Percentiles rank a stretch among this genome's conserved stretches.
phyloP scores from a whole-genome alignment of 108 stramenopile genomes.

The Stephanodiscus triporus region DNA sequence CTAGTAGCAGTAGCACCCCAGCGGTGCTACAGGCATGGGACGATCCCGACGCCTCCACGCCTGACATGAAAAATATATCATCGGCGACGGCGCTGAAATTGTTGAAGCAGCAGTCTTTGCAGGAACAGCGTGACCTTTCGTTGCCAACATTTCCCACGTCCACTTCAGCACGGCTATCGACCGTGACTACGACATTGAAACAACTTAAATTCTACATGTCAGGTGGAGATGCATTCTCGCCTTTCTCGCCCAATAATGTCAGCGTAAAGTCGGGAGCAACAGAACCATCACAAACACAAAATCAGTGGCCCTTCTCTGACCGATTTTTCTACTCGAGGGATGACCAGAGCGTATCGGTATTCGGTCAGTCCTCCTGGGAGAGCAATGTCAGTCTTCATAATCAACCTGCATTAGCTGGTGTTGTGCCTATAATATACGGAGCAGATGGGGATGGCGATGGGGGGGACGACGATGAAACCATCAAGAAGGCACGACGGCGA shows the following conservation, averaged over 20 bases:
- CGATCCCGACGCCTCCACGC: too few species aligned
- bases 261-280: not conserved
- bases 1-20: too few species aligned
- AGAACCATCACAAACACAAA: not conserved
- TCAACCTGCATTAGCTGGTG: not conserved
- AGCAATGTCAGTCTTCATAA: not conserved
- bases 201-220: conserved; percentile 3
- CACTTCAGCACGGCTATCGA: not conserved
- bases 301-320: conserved; percentile 24
- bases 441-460: not conserved
- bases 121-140: not conserved
- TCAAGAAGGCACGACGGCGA: conserved; percentile 28
- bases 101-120: not conserved
- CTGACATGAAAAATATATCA: too few species aligned
- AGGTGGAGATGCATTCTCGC: not conserved
- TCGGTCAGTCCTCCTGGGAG: not conserved
- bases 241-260: not conserved
- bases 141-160: not conserved
- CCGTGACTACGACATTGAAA: not conserved
- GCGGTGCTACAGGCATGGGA: too few species aligned
- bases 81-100: not conserved
- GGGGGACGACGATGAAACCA: conserved; percentile 30
- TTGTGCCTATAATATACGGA: not conserved
- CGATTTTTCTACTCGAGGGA: conserved; percentile 25
- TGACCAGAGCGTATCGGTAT: conserved; percentile 6